A percentile compares a stretch with the other conserved stretches of the same genome.
Conservation (phyloP, 2,329 filamentous ascomycete species). For the Amesomyces nigricolor region DNA sequence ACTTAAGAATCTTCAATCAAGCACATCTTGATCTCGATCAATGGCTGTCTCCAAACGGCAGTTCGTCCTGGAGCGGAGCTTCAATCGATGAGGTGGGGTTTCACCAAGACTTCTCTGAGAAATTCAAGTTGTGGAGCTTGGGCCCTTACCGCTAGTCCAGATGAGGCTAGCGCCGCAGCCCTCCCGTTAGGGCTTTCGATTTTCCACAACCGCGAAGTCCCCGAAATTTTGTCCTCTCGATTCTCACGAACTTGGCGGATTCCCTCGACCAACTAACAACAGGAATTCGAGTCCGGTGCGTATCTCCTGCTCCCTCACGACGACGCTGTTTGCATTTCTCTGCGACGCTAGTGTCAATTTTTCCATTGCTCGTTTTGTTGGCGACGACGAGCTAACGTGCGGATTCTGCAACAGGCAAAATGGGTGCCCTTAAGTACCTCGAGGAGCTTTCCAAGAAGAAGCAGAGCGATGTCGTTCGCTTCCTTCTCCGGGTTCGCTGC, state of each 20-base stretch:
- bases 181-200: constrained; percentile 26
- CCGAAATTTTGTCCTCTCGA: constrained; percentile 22
- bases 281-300: constrained; percentile 25
- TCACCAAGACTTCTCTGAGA: constrained; percentile 11
- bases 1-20: background rate
- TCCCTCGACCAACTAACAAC: constrained; percentile 26
- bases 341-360: constrained; percentile 4
- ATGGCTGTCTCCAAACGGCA: too few relatives aligned
- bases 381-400: constrained; percentile 20
- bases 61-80: background rate
- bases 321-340: constrained; percentile 6
- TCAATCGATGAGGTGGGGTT: background rate
- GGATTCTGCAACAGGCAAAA: constrained; percentile 47
- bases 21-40: too few relatives aligned
- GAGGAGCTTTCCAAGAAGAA: constrained; percentile 99
- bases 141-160: constrained; percentile 12
- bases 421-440: constrained; percentile 99
- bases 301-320: constrained; percentile 15
- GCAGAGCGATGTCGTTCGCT: constrained; percentile 99
- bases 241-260: constrained; percentile 22
- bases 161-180: constrained; percentile 14
- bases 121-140: constrained; percentile 5
- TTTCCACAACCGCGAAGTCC: constrained; percentile 24
- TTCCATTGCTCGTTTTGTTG: constrained; percentile 10
- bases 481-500: constrained; percentile 99